Evolutionary conservation across 106 monocot species (phyloP).

Genomic region (Acorus calamus): DNA sequence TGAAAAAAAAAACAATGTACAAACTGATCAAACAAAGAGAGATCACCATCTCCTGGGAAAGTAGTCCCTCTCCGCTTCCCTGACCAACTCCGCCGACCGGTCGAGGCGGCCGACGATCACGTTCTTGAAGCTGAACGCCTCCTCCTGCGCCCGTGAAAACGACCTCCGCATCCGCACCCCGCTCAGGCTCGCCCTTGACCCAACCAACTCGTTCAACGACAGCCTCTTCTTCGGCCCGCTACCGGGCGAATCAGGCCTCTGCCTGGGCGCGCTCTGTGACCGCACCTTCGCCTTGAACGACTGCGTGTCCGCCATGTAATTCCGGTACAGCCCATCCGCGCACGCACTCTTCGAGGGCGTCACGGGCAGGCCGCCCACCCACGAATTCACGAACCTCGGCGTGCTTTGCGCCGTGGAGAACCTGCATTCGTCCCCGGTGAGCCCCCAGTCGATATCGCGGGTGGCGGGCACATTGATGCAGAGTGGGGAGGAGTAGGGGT

Average conservation of each 20-base stretch:
- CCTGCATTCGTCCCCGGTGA: conserved; percentile 13
- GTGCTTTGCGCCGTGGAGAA: conserved; percentile 20
- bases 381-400: conserved; percentile 1
- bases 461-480: background rate
- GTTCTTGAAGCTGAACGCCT: conserved; percentile 55
- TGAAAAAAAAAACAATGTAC: too few species aligned
- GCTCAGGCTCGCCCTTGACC: conserved; percentile 59
- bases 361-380: background rate
- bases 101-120: conserved; percentile 43
- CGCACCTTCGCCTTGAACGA: conserved; percentile 83
- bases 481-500: conserved; percentile 1
- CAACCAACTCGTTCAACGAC: conserved; percentile 32
- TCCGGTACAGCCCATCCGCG: background rate
- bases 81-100: conserved; percentile 16
- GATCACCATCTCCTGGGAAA: conserved; percentile 40
- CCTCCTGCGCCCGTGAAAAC: conserved; percentile 29
- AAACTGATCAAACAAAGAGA: too few species aligned
- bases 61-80: conserved; percentile 40
- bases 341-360: conserved; percentile 10
- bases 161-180: conserved; percentile 48
- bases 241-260: conserved; percentile 37
- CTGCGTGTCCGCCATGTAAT: conserved; percentile 81
- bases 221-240: conserved; percentile 18
- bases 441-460: conserved; percentile 5
- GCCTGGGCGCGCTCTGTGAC: conserved; percentile 92